phyloP scores from a whole-genome alignment of 1,139 yeast species.

The Zygosaccharomyces pseudobailii region DNA sequence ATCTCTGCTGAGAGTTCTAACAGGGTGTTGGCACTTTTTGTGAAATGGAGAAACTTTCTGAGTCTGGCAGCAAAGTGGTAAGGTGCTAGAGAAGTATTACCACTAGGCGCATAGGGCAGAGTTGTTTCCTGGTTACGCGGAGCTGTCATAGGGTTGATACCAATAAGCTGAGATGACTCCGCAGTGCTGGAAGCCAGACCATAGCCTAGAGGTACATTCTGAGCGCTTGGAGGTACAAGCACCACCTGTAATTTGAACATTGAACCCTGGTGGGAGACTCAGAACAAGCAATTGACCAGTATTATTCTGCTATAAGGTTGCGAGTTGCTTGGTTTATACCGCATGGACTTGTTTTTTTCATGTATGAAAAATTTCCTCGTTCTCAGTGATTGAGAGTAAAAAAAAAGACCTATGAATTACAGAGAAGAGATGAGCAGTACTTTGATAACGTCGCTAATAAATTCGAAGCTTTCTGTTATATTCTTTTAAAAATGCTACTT shows the following conservation, averaged over 20 bases:
- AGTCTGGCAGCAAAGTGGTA: constrained; percentile 20
- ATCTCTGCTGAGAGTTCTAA: constrained; percentile 47
- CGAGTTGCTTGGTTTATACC: background rate
- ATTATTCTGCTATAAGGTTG: background rate
- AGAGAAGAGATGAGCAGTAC: background rate
- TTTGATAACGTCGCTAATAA: background rate
- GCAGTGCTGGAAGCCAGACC: constrained; percentile 14
- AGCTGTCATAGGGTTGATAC: constrained; percentile 8
- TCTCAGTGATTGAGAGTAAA: background rate
- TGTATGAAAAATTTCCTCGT: background rate
- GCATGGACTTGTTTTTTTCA: background rate
- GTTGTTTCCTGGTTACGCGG: constrained; percentile 11
- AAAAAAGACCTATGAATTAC: background rate
- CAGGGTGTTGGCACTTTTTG: constrained; percentile 43
- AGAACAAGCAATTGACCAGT: background rate
- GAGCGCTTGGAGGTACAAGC: constrained; percentile 24
- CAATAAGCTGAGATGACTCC: constrained; percentile 13
- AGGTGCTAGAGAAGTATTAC: constrained; percentile 9
- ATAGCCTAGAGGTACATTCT: constrained; percentile 9
- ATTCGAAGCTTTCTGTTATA: background rate
- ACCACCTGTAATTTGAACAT: constrained; percentile 28
- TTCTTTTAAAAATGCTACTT: background rate
- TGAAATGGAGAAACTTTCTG: constrained; percentile 58
- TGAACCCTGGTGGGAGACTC: background rate
- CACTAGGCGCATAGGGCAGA: constrained; percentile 11